Evolutionary conservation across 2,329 filamentous ascomycete species (phyloP), one percentile per base, ranked within the genome.

Genomic region (Ilyonectria robusta): DNA sequence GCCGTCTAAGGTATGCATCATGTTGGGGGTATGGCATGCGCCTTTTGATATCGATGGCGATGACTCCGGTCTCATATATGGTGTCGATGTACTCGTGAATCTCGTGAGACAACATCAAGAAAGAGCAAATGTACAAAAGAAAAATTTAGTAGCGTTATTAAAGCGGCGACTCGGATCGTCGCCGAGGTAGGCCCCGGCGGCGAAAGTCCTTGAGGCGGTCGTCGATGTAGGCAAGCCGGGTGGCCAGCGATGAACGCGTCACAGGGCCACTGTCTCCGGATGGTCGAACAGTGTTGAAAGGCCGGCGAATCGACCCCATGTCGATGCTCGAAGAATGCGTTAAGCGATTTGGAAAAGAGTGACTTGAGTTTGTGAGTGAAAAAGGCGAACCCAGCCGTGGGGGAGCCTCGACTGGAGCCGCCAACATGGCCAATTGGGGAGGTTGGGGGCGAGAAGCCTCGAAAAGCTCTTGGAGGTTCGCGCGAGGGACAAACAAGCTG

Each of bases 301-400:
- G 87, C 31, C 85, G 83, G 5, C 84, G 82, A 63, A 85, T 78
- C 59, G 82, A 77, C 21, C 82, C 81, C 56, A 84, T 72, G 54
- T 86, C 84, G 37, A 88, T 80, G 46, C 80, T 81, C 13, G 81
- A 78, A 2, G 84, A 82, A 70, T 85, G 84, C 35, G 83, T 85
- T 33, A 86, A 77, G 46, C 89, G 84, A 65, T 87, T 88, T n/a
- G 89, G 89, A 68, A 91, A 89, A 51, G 89, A 91, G 73, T 88
- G 84, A 77, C 86, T 89, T 13, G 85, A 82, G 62, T 78, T 81
- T 10, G 82, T 76, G 37, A 82, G 82, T 8, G 84, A 80, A 69
- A 91, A 91, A 0, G 89, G 89, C 6, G 89, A 91, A 33, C 89
- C 87, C 4, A 91, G 82, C 7, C 88, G 84, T 15, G 84, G 81